Conservation (phyloP, 495 filamentous ascomycete species). For the Lepidopterella palustris region DNA sequence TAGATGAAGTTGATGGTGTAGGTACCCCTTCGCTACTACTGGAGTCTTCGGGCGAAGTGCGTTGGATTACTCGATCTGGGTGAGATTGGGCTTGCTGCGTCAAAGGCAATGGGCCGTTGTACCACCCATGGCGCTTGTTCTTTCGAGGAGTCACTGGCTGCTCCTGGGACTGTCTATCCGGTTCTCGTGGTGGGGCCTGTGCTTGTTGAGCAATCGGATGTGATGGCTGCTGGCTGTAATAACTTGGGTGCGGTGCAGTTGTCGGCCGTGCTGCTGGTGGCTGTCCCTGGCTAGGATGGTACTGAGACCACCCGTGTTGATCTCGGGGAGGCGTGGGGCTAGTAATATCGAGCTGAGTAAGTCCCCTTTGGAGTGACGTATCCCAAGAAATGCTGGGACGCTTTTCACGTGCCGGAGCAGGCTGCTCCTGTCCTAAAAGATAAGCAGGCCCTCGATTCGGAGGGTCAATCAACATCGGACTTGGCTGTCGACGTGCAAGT, state of each 20-base stretch:
- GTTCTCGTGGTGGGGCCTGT: conserved; percentile 11
- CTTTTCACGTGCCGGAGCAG: conserved; percentile 11
- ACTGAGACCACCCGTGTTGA: conserved; percentile 44
- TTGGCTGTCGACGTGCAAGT: conserved; percentile 45
- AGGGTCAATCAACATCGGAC: conserved; percentile 40
- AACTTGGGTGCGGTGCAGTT: conserved; percentile 24
- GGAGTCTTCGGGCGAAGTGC: conserved; percentile 65
- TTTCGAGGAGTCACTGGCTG: conserved; percentile 50
- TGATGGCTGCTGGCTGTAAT: conserved; percentile 8
- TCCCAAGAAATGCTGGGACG: conserved; percentile 53
- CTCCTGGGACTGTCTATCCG: conserved; percentile 25
- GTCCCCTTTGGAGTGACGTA: conserved; percentile 62
- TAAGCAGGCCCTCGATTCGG: conserved; percentile 28
- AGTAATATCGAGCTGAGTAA: conserved; percentile 67
- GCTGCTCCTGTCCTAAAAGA: conserved; percentile 4
- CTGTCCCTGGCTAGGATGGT: conserved; percentile 43
- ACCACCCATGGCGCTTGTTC: conserved; percentile 61
- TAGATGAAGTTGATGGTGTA: conserved; percentile 54
- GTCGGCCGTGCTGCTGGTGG: conserved; percentile 14
- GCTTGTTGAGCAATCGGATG: conserved; percentile 15
- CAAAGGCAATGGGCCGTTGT: conserved; percentile 50
- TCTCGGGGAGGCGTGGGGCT: conserved; percentile 52
- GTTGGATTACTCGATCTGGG: conserved; percentile 32
- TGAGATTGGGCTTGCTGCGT: conserved; percentile 11
- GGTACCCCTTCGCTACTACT: conserved; percentile 65